Conservation (phyloP, 495 filamentous ascomycete genomes). For the Penicillium pulvis region DNA sequence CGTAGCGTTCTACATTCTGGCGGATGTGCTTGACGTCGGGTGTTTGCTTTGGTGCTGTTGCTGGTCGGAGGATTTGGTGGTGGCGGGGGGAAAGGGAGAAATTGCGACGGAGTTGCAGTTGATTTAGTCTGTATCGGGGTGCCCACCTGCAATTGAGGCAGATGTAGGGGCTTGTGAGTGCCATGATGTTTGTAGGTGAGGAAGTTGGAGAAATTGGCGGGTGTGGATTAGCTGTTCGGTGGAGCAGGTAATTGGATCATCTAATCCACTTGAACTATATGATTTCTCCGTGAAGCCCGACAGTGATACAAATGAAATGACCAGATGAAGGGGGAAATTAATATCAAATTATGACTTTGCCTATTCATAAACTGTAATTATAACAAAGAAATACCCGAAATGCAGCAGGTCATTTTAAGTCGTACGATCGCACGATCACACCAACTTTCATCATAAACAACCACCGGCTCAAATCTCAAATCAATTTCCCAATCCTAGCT, state of each 20-base stretch:
- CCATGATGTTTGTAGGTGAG: conserved; percentile 28
- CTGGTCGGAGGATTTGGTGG: conserved; percentile 50
- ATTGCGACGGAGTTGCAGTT: conserved; percentile 21
- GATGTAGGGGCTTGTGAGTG: conserved; percentile 34
- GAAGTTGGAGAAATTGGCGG: conserved; percentile 11
- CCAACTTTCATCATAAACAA: too few species aligned
- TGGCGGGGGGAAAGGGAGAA: conserved; percentile 33
- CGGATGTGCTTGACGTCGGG: conserved; percentile 90
- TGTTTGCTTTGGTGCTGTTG: conserved; percentile 77
- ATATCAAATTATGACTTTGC: too few species aligned
- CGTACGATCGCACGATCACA: too few species aligned
- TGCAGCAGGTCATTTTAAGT: too few species aligned
- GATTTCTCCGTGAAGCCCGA: too few species aligned
- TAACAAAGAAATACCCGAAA: too few species aligned
- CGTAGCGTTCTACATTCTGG: conserved; percentile 73
- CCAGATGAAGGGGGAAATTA: too few species aligned
- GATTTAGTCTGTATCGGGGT: conserved; percentile 8
- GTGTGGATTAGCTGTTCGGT: conserved; percentile 14
- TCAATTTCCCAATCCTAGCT: conserved; percentile 63
- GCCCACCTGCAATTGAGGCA: conserved; percentile 42
- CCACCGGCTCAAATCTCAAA: background rate
- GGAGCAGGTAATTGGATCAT: background rate
- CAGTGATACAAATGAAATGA: too few species aligned
- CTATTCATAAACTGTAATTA: too few species aligned
- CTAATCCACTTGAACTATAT: background rate